These are phyloP conservation scores for Penicillium sumatraense DNA, from an alignment of 2,329 filamentous ascomycete species.

Conservation along the genomic window DNA sequence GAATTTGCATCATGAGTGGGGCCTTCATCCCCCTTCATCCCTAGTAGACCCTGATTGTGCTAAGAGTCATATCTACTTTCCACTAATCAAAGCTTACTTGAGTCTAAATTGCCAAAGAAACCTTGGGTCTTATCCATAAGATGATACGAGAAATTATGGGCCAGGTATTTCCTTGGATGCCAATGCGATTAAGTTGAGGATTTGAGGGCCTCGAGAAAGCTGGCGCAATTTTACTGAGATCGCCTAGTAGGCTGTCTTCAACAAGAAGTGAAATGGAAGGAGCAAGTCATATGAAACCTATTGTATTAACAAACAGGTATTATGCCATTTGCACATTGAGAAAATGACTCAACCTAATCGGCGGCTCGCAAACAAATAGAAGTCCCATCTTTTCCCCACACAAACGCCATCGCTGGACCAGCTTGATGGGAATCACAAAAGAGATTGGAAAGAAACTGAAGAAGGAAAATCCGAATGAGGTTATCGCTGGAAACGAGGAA, in stretches of 20 bases:
- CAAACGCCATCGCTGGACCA: constrained; percentile 31
- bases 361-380: constrained; percentile 3
- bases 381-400: constrained; percentile 19
- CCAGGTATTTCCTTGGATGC: no score
- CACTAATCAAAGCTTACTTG: neutral
- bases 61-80: neutral
- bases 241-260: neutral
- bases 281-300: neutral
- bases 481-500: constrained; percentile 6
- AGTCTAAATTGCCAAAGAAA: neutral
- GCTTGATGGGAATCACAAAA: constrained; percentile 21
- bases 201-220: no score
- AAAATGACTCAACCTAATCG: neutral
- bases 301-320: constrained; percentile 2
- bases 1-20: constrained; percentile 7
- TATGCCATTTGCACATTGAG: constrained; percentile 2
- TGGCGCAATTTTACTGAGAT: neutral
- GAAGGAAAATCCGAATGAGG: neutral
- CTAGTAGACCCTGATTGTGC: neutral
- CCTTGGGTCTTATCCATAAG: no score
- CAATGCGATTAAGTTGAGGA: no score
- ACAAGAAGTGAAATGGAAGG: neutral
- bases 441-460: constrained; percentile 4
- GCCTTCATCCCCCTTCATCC: neutral
- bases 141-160: no score